Base-by-base conservation (phyloP, 257 asterid genomes). In the Cruciata laevipes region DNA sequence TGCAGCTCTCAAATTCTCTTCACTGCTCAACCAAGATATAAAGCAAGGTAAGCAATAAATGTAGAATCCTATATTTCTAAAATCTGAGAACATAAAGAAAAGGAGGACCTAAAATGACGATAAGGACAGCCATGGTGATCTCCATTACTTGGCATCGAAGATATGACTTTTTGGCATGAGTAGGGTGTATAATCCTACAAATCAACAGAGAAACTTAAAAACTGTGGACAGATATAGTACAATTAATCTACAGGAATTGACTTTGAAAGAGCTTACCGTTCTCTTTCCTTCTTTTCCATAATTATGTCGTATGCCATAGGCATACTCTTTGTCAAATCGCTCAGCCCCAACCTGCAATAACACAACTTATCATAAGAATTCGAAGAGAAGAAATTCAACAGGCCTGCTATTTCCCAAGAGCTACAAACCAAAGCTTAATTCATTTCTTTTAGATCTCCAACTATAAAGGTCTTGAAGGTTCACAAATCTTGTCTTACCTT, bases 221-320 rank as follows among this genome's bases (percentile, higher is more conserved):
- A 51, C 33, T 52, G 49, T 67, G 17, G 40, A 62, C 24, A 61
- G 6, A 23, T 13, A 30, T 9, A 12, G 51, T 9, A 30, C 12
- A 56, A 13, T 17, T 16, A 12, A 71, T 40, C 8, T 38, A 18
- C 11, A 33, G 38, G 37, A 56, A 42, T 21, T 18, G 59, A 55
- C 31, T 30, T 31, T 61, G 31, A 21, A 14, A 65, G 31, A 2
- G 75, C 87, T 81, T 83, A 94, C 99, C 76, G 92, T 85, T 77
- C 97, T 83, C 80, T 94, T 94, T 70, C 99, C 99, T 86, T 94
- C 99, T 90, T 90, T 94, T 66, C 99, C 99, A 74, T 90, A 94
- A 72, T 82, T 87, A 85, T 94, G 99, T 7, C 99, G 90, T 70
- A 90, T 84, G 80, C 88, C 3, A 73, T 94, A 94, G 70, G 93